These are phyloP conservation scores for Vitis rupestris DNA, from an alignment of 164 flowering plant genomes.

Conservation along the genomic window DNA sequence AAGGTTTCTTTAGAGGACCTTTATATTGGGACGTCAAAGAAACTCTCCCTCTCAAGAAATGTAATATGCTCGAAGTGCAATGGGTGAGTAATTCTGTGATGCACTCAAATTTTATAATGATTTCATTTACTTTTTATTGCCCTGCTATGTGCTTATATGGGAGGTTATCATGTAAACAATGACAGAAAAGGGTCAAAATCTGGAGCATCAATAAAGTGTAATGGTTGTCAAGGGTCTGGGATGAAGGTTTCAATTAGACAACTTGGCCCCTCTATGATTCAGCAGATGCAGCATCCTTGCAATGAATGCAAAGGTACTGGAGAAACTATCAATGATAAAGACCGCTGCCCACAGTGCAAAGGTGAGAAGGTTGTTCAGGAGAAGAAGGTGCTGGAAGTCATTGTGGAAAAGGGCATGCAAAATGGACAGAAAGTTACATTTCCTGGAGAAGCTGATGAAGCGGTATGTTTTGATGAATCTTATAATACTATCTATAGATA, in stretches of 20 bases:
- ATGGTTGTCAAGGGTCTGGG: conserved; percentile 78
- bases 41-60: conserved; percentile 77
- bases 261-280: conserved; percentile 85
- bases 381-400: conserved; percentile 83
- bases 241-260: conserved; percentile 88
- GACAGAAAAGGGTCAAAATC: conserved; percentile 84
- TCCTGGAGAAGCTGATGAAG: conserved; percentile 92
- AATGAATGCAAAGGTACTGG: conserved; percentile 89
- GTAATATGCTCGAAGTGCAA: conserved; percentile 78
- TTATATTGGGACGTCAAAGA: conserved; percentile 58
- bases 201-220: conserved; percentile 73
- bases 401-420: conserved; percentile 94
- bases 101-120: neutral
- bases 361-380: conserved; percentile 90
- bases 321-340: conserved; percentile 71
- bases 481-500: too few relatives aligned
- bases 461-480: conserved; percentile 39
- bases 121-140: neutral
- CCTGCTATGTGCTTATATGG: neutral
- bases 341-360: conserved; percentile 78
- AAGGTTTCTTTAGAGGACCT: conserved; percentile 70
- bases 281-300: conserved; percentile 91
- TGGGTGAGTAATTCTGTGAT: conserved; percentile 45
- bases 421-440: conserved; percentile 81
- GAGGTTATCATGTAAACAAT: neutral